These are phyloP conservation scores for Colletotrichum sp. DNA, from an alignment of 2,329 filamentous ascomycete genomes.

Conservation along the genomic window DNA sequence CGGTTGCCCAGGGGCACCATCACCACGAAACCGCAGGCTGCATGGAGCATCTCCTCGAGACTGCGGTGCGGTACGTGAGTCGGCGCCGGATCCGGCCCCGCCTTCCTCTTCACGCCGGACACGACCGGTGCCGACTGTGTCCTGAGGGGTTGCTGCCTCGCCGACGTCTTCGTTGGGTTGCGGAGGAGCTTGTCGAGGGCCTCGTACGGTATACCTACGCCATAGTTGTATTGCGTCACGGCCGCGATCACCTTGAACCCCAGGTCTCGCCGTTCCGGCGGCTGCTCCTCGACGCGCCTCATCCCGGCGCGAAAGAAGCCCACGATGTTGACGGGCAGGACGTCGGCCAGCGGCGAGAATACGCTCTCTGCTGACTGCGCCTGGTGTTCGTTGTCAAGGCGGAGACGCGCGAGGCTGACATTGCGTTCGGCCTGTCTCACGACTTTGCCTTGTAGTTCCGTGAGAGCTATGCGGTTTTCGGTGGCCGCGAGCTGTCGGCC, in stretches of 20 bases:
- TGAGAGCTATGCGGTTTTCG: background rate
- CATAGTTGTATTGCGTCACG: background rate
- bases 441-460: background rate
- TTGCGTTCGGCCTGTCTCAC: background rate
- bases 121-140: background rate
- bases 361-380: background rate
- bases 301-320: background rate
- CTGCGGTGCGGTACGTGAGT: background rate
- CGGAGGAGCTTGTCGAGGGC: background rate
- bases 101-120: background rate
- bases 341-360: background rate
- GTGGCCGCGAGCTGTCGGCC: background rate
- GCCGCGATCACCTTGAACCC: background rate
- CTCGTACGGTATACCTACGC: background rate
- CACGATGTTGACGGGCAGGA: background rate
- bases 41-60: conserved; percentile 1
- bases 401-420: background rate
- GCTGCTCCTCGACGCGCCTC: background rate
- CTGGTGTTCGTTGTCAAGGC: background rate
- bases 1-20: background rate
- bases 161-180: background rate
- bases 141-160: background rate
- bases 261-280: background rate
- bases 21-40: background rate
- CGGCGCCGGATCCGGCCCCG: no score